phyloP scores from a whole-genome alignment of 805 yeast species.

The Torulaspora quercuum region DNA sequence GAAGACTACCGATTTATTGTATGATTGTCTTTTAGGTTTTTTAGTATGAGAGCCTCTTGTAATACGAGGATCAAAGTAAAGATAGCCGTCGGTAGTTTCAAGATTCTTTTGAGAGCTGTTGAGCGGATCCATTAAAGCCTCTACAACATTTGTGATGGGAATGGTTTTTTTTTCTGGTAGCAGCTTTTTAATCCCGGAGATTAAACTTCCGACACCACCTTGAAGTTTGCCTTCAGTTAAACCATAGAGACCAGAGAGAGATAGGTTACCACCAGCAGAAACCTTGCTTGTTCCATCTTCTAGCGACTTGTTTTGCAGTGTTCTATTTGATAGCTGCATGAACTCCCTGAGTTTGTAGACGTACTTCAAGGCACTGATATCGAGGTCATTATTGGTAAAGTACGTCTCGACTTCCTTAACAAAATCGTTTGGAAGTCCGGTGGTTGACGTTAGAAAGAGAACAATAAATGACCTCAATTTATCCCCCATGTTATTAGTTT shows the following conservation, averaged over 20 bases:
- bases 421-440: conserved; percentile 43
- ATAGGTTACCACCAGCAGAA: conserved; percentile 34
- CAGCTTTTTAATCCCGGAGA: conserved; percentile 80
- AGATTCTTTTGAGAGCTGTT: conserved; percentile 60
- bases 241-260: conserved; percentile 74
- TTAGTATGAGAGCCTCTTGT: conserved; percentile 86
- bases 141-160: conserved; percentile 87
- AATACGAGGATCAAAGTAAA: conserved; percentile 82
- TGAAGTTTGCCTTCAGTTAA: conserved; percentile 77
- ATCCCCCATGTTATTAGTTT: conserved; percentile 66
- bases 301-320: conserved; percentile 36
- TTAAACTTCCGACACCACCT: conserved; percentile 85
- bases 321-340: conserved; percentile 49
- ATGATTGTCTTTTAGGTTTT: conserved; percentile 80
- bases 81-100: conserved; percentile 79
- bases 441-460: conserved; percentile 55
- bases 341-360: conserved; percentile 79
- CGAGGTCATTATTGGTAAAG: conserved; percentile 54
- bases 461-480: conserved; percentile 87
- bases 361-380: conserved; percentile 63
- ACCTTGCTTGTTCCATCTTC: conserved; percentile 36
- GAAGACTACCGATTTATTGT: conserved; percentile 80
- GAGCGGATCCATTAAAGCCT: conserved; percentile 83
- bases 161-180: conserved; percentile 84
- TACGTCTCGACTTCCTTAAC: conserved; percentile 59